Percentiles rank a stretch among this genome's conserved stretches.
phyloP scores from a whole-genome alignment of 2,329 filamentous ascomycete species.

The Acarospora socialis region DNA sequence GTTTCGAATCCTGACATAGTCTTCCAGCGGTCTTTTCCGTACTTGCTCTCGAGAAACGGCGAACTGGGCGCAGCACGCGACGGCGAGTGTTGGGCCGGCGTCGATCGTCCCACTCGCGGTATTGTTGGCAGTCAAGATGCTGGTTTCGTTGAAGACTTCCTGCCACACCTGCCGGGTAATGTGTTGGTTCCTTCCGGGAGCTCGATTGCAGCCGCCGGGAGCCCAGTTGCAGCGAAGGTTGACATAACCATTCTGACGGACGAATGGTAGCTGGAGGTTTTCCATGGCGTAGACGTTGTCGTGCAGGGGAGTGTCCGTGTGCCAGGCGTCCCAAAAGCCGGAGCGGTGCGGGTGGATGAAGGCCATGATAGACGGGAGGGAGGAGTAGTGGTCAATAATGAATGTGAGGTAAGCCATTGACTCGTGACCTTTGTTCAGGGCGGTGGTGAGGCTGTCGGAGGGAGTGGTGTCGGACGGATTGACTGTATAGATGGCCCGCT shows the following conservation, averaged over 20 bases:
- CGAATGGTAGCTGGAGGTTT: slow-evolving; percentile 34
- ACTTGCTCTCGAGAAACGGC: slow-evolving; percentile 43
- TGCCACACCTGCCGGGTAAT: slow-evolving; percentile 24
- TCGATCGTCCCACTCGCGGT: slow-evolving; percentile 19
- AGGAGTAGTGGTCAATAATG: slow-evolving; percentile 37
- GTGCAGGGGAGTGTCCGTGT: slow-evolving; percentile 40
- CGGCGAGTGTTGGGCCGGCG: slow-evolving; percentile 28
- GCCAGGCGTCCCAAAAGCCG: slow-evolving; percentile 29
- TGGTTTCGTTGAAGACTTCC: slow-evolving; percentile 27
- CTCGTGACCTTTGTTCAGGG: slow-evolving; percentile 36
- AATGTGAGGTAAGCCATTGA: slow-evolving; percentile 41
- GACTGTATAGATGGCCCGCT: slow-evolving; percentile 13
- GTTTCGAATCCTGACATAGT: slow-evolving; percentile 43
- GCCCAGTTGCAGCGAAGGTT: slow-evolving; percentile 47
- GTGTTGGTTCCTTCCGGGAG: slow-evolving; percentile 23
- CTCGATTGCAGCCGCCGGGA: slow-evolving; percentile 39
- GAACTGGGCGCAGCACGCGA: slow-evolving; percentile 53
- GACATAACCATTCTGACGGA: slow-evolving; percentile 42
- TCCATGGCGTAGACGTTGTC: slow-evolving; percentile 39
- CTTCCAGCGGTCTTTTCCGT: slow-evolving; percentile 31
- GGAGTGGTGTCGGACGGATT: slow-evolving; percentile 10
- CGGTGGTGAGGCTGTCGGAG: slow-evolving; percentile 12
- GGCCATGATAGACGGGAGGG: slow-evolving; percentile 30
- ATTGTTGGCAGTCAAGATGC: slow-evolving; percentile 5
- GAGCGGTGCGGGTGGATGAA: slow-evolving; percentile 30